Evolutionary conservation across 768 basidiomycete species (phyloP).

Genomic region (Leucosporidium yakuticum): DNA sequence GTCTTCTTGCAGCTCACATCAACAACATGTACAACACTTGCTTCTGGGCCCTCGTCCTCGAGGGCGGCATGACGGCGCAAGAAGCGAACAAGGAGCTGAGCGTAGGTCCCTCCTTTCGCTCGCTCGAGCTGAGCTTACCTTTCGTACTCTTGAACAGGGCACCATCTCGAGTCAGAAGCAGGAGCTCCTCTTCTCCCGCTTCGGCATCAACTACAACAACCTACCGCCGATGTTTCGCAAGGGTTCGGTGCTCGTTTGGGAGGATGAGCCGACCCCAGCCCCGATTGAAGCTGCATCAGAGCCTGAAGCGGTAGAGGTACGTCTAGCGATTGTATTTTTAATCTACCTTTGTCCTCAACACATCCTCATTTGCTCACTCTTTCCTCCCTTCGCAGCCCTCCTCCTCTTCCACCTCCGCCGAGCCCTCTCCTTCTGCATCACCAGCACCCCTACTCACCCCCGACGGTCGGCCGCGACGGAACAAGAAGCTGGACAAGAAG

Average conservation of each 20-base stretch:
- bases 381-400: not conserved
- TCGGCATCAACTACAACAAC: constrained; percentile 80
- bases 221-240: constrained; percentile 68
- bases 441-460: no score
- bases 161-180: constrained; percentile 85
- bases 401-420: no score
- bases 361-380: not conserved
- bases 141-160: constrained; percentile 53
- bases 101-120: constrained; percentile 47
- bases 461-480: not conserved
- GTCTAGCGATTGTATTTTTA: not conserved
- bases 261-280: constrained; percentile 1
- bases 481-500: constrained; percentile 8
- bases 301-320: not conserved
- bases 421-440: no score
- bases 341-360: not conserved
- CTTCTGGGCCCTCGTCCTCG: constrained; percentile 88
- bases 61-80: constrained; percentile 67
- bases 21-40: constrained; percentile 95
- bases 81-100: constrained; percentile 75
- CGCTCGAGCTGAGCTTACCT: not conserved
- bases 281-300: not conserved
- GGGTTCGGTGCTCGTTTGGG: constrained; percentile 74
- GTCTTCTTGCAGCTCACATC: constrained; percentile 66
- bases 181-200: constrained; percentile 76